Conservation (phyloP, 2,329 filamentous ascomycete species). For the Penicillium sp. region DNA sequence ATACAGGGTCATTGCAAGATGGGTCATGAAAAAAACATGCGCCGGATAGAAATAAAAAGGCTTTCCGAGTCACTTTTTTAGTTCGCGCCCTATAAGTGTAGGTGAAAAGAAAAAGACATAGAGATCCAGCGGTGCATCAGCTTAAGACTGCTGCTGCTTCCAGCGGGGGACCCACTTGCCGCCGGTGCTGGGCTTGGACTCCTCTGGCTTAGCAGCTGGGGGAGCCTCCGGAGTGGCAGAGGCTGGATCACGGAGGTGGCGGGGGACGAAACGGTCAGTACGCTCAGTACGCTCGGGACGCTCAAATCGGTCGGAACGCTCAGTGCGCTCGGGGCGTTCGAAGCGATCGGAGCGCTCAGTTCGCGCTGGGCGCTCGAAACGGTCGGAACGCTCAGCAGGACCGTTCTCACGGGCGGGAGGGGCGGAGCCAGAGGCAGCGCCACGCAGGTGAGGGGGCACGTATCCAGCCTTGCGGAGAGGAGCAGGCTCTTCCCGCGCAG, state of each 20-base stretch:
- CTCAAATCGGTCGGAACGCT: constrained; percentile 2
- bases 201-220: constrained; percentile 32
- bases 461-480: constrained; percentile 42
- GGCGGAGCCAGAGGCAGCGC: constrained; percentile 35
- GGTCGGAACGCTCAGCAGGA: constrained; percentile 14
- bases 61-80: constrained; percentile 32
- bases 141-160: constrained; percentile 44
- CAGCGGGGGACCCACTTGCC: constrained; percentile 44
- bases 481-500: constrained; percentile 35
- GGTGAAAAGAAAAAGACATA: constrained; percentile 27
- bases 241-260: constrained; percentile 37
- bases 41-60: constrained; percentile 29
- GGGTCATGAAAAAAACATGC: constrained; percentile 32
- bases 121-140: constrained; percentile 22
- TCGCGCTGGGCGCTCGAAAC: constrained; percentile 1
- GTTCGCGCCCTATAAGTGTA: constrained; percentile 23
- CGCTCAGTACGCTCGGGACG: constrained; percentile 5
- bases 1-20: constrained; percentile 33
- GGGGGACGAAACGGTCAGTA: constrained; percentile 39
- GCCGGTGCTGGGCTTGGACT: constrained; percentile 31
- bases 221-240: constrained; percentile 31
- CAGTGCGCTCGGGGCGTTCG: constrained; percentile 9
- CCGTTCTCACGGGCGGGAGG: constrained; percentile 35
- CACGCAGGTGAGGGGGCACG: constrained; percentile 47
- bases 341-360: not conserved